These are phyloP conservation scores for Zizania palustris DNA, from an alignment of 202 grass and related monocot genomes.

Conservation along the genomic window DNA sequence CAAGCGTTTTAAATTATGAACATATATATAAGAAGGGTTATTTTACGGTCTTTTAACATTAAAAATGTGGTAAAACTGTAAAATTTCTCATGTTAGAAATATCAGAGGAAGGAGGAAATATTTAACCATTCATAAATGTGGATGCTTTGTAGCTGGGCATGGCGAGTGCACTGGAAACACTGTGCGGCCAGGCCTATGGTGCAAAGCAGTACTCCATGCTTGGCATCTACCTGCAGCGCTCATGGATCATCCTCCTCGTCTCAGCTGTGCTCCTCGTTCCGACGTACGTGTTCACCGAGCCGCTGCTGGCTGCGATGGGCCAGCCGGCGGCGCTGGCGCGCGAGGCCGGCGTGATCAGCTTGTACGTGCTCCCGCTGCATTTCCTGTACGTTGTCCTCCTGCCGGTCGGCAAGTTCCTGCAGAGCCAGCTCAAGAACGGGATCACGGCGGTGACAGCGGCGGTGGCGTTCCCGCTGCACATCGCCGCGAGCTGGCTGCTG, in stretches of 20 bases:
- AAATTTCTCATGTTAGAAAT: too few relatives aligned
- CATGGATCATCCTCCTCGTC: slow-evolving; percentile 54
- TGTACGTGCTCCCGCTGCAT: slow-evolving; percentile 59
- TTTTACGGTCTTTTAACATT: too few relatives aligned
- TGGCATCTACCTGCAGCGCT: slow-evolving; percentile 66
- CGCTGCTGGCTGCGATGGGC: slow-evolving; percentile 44
- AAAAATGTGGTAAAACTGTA: too few relatives aligned
- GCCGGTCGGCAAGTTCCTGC: slow-evolving; percentile 59
- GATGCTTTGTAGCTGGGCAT: slow-evolving; percentile 55
- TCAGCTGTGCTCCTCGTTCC: slow-evolving; percentile 50
- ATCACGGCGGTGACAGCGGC: slow-evolving; percentile 42
- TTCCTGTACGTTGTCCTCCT: slow-evolving; percentile 50
- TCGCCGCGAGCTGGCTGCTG: slow-evolving; percentile 54
- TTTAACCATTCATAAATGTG: too few relatives aligned
- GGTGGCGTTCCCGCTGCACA: slow-evolving; percentile 46
- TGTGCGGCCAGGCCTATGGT: slow-evolving; percentile 74
- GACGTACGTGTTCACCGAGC: slow-evolving; percentile 44
- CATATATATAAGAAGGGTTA: too few relatives aligned
- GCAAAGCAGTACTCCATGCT: slow-evolving; percentile 69
- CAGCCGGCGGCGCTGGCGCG: slow-evolving; percentile 41
- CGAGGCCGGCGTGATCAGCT: slow-evolving; percentile 32
- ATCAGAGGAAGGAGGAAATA: too few relatives aligned
- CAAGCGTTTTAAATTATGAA: too few relatives aligned
- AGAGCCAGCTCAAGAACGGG: slow-evolving; percentile 77
- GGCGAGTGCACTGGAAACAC: slow-evolving; percentile 76